These are phyloP conservation scores for Clavariopsis aquatica DNA, from an alignment of 495 filamentous ascomycete genomes.

Conservation along the genomic window DNA sequence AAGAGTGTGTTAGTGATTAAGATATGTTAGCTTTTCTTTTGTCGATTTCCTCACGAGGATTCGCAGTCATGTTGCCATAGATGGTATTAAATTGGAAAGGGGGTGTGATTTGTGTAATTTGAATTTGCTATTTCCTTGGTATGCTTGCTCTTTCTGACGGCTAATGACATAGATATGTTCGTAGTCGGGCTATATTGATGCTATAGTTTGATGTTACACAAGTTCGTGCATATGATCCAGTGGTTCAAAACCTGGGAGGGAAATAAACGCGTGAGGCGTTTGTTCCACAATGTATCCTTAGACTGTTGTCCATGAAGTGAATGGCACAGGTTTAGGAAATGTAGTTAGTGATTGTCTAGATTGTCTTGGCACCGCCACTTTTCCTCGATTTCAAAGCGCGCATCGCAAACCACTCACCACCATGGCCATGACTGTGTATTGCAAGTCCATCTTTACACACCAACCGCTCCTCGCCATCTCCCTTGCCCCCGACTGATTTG, in stretches of 20 bases:
- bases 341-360: too few relatives aligned
- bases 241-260: too few relatives aligned
- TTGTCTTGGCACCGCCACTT: not conserved
- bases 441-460: not conserved
- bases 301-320: too few relatives aligned
- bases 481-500: conserved; percentile 14
- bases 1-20: not conserved
- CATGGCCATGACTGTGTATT: conserved; percentile 4
- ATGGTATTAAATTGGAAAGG: not conserved
- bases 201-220: not conserved
- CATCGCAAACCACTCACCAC: conserved; percentile 9
- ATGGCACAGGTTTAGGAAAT: too few relatives aligned
- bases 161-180: too few relatives aligned
- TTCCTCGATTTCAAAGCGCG: conserved; percentile 28
- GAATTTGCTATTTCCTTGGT: not conserved
- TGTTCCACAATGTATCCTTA: too few relatives aligned
- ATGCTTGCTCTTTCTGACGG: not conserved
- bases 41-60: not conserved
- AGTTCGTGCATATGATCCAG: too few relatives aligned
- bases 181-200: too few relatives aligned
- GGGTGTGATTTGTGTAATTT: conserved; percentile 4
- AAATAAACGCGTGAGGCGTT: too few relatives aligned
- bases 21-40: not conserved
- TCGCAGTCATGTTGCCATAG: not conserved
- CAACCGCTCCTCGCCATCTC: not conserved